Percentiles rank a stretch among this genome's conserved stretches.
phyloP scores from a whole-genome alignment of 805 yeast species.

The Starmerella bombi region DNA sequence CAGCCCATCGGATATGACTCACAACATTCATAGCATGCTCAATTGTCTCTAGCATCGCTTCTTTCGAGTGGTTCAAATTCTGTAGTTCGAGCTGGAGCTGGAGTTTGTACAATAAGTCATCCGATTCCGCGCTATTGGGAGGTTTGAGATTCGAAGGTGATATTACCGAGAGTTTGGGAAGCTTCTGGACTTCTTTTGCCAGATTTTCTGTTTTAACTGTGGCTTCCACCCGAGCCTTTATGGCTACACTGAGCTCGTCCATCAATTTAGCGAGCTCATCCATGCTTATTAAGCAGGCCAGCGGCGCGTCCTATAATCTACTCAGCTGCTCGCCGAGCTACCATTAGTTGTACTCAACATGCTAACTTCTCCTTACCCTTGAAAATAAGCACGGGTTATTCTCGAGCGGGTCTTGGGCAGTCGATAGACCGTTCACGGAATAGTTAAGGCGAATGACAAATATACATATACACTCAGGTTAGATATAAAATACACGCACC shows the following conservation, averaged over 20 bases:
- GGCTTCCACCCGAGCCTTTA: slow-evolving; percentile 20
- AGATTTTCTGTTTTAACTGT: slow-evolving; percentile 15
- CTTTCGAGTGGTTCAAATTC: slow-evolving; percentile 13
- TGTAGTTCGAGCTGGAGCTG: slow-evolving; percentile 17
- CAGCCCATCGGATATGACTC: slow-evolving; percentile 11
- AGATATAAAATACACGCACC: too few species aligned
- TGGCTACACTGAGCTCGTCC: slow-evolving; percentile 22
- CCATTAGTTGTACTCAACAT: background rate
- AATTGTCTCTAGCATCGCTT: slow-evolving; percentile 18
- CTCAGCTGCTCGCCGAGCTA: background rate
- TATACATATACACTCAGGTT: too few species aligned
- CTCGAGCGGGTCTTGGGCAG: too few species aligned
- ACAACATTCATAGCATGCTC: slow-evolving; percentile 11
- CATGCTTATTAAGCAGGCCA: too few species aligned
- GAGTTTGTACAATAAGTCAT: slow-evolving; percentile 2
- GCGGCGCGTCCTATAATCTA: too few species aligned
- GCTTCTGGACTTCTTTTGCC: slow-evolving; percentile 18
- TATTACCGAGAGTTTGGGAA: slow-evolving; percentile 15
- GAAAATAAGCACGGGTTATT: too few species aligned
- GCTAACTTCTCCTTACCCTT: too few species aligned
- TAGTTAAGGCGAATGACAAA: too few species aligned
- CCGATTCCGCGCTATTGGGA: background rate
- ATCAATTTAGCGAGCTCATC: slow-evolving; percentile 22
- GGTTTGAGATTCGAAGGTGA: background rate
- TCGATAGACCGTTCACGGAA: too few species aligned